Percentiles rank a stretch among this genome's conserved stretches.
These are phyloP conservation scores for Spergularia azorica DNA, from an alignment of 179 eudicot genomes.

Conservation along the genomic window DNA sequence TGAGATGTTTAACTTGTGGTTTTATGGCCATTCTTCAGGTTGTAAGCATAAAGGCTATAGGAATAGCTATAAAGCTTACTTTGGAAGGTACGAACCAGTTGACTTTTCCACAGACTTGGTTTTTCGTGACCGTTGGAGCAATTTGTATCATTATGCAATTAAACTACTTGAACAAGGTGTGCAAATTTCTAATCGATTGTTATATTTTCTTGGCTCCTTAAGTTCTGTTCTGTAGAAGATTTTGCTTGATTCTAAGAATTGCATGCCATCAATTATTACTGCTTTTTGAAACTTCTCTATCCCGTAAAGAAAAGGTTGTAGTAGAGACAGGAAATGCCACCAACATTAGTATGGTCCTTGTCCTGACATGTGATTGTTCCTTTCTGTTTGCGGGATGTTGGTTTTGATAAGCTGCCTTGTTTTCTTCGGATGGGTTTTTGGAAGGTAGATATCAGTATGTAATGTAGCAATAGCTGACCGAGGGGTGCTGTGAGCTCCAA, in stretches of 20 bases:
- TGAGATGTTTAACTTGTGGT: not conserved
- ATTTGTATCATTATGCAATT: slow-evolving; percentile 70
- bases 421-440: not conserved
- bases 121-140: slow-evolving; percentile 68
- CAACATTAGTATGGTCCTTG: not conserved
- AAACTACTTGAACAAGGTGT: slow-evolving; percentile 86
- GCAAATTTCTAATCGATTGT: not conserved
- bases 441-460: too few relatives aligned
- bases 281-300: not conserved
- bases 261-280: not conserved
- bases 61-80: slow-evolving; percentile 87
- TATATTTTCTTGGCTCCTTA: not conserved
- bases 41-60: slow-evolving; percentile 89
- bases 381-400: not conserved
- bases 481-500: too few relatives aligned
- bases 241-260: not conserved
- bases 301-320: not conserved
- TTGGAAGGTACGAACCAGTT: slow-evolving; percentile 77
- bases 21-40: slow-evolving; percentile 48
- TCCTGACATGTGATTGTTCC: not conserved
- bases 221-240: not conserved
- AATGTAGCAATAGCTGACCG: too few relatives aligned
- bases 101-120: slow-evolving; percentile 78
- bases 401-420: not conserved
- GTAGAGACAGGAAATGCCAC: not conserved